Conservation (phyloP, 345 rosid species). For the Populus tremula region DNA sequence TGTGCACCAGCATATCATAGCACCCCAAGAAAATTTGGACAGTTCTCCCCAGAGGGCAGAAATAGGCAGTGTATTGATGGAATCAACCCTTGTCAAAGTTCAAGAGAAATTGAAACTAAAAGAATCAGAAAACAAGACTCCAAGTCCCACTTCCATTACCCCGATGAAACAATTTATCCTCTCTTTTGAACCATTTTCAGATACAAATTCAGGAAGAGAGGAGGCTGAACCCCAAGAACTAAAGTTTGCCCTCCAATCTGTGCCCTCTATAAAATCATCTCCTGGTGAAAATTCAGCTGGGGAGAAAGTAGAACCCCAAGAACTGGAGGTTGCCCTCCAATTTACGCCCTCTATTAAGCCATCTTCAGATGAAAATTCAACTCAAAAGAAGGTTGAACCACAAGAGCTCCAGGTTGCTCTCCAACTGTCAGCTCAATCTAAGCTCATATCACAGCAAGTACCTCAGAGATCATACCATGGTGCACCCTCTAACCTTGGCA, state of each 20-base stretch:
- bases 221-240: conserved; percentile 9
- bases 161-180: conserved; percentile 4
- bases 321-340: not conserved
- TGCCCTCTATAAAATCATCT: conserved; percentile 4
- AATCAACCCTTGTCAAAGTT: conserved; percentile 39
- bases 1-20: conserved; percentile 48
- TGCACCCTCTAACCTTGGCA: conserved; percentile 58
- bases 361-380: conserved; percentile 20
- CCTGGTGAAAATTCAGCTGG: conserved; percentile 7
- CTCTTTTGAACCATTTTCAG: conserved; percentile 1
- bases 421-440: conserved; percentile 49
- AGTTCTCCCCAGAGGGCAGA: conserved; percentile 39
- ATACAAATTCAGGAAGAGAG: conserved; percentile 6
- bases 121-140: conserved; percentile 27
- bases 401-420: conserved; percentile 47
- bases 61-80: conserved; percentile 30
- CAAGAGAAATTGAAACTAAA: conserved; percentile 35
- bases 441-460: conserved; percentile 52
- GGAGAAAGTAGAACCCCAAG: conserved; percentile 1
- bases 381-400: conserved; percentile 10
- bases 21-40: conserved; percentile 47
- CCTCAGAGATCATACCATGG: conserved; percentile 49
- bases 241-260: not conserved
- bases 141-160: conserved; percentile 26
- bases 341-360: conserved; percentile 16